A percentile compares a stretch with the other conserved stretches of the same genome.
Evolutionary conservation across 768 basidiomycete species (phyloP).

Genomic region (Vararia minispora): DNA sequence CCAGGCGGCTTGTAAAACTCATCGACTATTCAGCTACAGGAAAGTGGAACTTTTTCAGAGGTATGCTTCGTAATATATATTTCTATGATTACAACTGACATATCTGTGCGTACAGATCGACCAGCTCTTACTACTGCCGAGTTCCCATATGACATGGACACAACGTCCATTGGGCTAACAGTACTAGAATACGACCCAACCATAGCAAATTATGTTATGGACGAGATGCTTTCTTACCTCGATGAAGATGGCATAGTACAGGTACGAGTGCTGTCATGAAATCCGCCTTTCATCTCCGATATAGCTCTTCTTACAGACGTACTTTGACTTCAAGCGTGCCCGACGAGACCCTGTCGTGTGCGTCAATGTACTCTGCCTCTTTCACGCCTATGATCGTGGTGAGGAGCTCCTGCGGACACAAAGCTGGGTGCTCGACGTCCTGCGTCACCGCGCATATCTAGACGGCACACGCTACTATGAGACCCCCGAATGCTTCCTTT

Average conservation of each 20-base stretch:
- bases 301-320: conserved; percentile 23
- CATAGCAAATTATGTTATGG: conserved; percentile 31
- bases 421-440: conserved; percentile 31
- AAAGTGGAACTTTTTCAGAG: conserved; percentile 40
- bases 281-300: neutral
- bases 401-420: conserved; percentile 28
- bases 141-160: conserved; percentile 42
- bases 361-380: conserved; percentile 34
- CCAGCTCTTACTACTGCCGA: conserved; percentile 31
- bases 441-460: conserved; percentile 35
- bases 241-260: conserved; percentile 38
- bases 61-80: no score
- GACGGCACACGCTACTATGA: conserved; percentile 40
- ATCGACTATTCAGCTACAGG: no score
- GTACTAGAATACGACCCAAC: conserved; percentile 21
- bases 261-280: conserved; percentile 17
- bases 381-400: conserved; percentile 33
- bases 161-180: conserved; percentile 40
- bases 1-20: conserved; percentile 26
- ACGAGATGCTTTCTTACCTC: conserved; percentile 38
- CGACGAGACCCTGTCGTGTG: conserved; percentile 40
- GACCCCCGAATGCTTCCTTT: conserved; percentile 35
- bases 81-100: no score
- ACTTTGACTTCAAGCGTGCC: conserved; percentile 34
- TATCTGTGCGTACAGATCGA: conserved; percentile 25